Evolutionary conservation across 2,329 filamentous ascomycete species (phyloP).

Genomic region (Aphanoascus verrucosus): DNA sequence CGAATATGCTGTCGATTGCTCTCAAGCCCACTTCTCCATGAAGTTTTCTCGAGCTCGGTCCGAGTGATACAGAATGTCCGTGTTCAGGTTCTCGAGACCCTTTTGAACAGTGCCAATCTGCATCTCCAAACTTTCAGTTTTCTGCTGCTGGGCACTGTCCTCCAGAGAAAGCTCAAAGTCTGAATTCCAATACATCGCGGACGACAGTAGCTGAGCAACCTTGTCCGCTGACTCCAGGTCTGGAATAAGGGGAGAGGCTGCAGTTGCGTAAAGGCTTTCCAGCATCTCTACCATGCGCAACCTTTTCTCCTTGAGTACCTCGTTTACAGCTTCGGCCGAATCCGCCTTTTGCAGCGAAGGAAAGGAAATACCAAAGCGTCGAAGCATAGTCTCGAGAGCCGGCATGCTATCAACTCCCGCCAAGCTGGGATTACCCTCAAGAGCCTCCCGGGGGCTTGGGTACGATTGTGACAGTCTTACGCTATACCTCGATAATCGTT

Average conservation of each 20-base stretch:
- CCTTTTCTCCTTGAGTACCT: slow-evolving; percentile 6
- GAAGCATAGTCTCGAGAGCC: slow-evolving; percentile 24
- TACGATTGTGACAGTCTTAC: slow-evolving; percentile 5
- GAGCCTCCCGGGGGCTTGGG: background rate
- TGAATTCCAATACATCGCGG: slow-evolving; percentile 23
- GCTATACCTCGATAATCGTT: slow-evolving; percentile 6
- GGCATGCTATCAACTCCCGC: background rate
- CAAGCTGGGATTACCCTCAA: background rate
- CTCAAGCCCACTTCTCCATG: slow-evolving; percentile 25
- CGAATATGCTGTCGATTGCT: background rate
- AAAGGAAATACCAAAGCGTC: slow-evolving; percentile 26
- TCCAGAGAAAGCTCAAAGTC: slow-evolving; percentile 19
- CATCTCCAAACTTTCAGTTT: slow-evolving; percentile 24
- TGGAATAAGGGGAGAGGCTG: background rate
- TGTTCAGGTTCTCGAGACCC: slow-evolving; percentile 26
- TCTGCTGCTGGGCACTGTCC: slow-evolving; percentile 21
- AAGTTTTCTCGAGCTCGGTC: slow-evolving; percentile 17
- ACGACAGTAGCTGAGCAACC: slow-evolving; percentile 25
- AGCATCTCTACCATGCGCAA: slow-evolving; percentile 2
- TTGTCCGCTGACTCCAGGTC: slow-evolving; percentile 23
- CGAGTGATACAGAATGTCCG: slow-evolving; percentile 26
- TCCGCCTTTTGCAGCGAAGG: slow-evolving; percentile 5
- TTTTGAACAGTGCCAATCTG: slow-evolving; percentile 25
- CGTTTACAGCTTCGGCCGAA: background rate
- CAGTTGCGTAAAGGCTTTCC: background rate